Percentiles rank a stretch among this genome's conserved stretches.
These are phyloP conservation scores for Cucumis cinereus DNA, from an alignment of 306 rosid species.

Conservation along the genomic window DNA sequence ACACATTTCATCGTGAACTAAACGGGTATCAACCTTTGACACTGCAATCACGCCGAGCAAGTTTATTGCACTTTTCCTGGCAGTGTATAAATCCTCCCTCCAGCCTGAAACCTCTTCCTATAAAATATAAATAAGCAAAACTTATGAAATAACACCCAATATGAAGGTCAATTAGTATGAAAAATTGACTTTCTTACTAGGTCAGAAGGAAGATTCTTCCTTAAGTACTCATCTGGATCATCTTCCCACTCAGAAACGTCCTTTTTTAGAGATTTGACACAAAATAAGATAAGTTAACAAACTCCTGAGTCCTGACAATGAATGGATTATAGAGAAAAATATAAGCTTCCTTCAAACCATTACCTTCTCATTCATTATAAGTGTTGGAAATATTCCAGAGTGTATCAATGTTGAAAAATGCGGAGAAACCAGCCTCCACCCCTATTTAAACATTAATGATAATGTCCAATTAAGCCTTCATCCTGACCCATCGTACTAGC, in stretches of 20 bases:
- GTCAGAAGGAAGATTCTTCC: slow-evolving; percentile 87
- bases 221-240: slow-evolving; percentile 74
- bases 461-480: background rate
- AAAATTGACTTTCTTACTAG: slow-evolving; percentile 35
- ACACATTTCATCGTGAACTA: background rate
- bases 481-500: background rate
- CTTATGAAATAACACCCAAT: background rate
- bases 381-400: slow-evolving; percentile 69
- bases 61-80: slow-evolving; percentile 82
- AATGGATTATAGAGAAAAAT: background rate
- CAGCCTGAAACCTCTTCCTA: slow-evolving; percentile 81
- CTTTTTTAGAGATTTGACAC: slow-evolving; percentile 29
- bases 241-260: slow-evolving; percentile 86
- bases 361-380: slow-evolving; percentile 78
- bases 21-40: slow-evolving; percentile 50
- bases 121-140: slow-evolving; percentile 3
- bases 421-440: slow-evolving; percentile 87
- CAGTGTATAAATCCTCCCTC: slow-evolving; percentile 83
- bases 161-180: background rate
- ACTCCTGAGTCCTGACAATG: background rate
- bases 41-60: slow-evolving; percentile 72
- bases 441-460: slow-evolving; percentile 32
- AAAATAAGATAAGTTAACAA: slow-evolving; percentile 7
- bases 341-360: slow-evolving; percentile 9
- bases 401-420: slow-evolving; percentile 63